Base-by-base conservation (phyloP, 768 basidiomycete species). In the Rhodosporidiobolus sp. region DNA sequence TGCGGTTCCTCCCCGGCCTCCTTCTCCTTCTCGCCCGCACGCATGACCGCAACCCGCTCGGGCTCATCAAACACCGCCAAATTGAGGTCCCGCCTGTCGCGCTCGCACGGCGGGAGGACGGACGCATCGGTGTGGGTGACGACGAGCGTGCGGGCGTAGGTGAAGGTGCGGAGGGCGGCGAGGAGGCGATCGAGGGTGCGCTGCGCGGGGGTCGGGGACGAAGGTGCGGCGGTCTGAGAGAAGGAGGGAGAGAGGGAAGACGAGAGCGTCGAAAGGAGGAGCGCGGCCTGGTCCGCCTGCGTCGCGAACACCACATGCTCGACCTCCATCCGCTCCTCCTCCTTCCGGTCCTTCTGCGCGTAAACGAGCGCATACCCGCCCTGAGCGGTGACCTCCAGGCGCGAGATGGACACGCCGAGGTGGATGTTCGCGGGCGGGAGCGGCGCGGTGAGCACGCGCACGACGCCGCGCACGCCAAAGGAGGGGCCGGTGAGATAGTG, bases 241-340 rank as follows among this genome's bases (percentile, higher is more conserved):
- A 43, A 28, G 38, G 43, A 52, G 52, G n/a, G 49, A n/a, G 19
- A 24, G 30, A 16, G 64, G 7, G 8, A 14, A 35, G 58, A 60
- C 38, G 26, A 30, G 34, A 81, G 58, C 30, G 57, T 63, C 16
- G 63, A 52, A 22, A 91, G 80, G 9, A 91, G 80, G 10, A 83
- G 83, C 22, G 83, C 80, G 22, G 88, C 89, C 38, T 86, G 85
- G 59, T 86, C 86, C 11, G 90, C 90, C 79, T 90, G 89, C 0
- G 90, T 91, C 10, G 88, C 90, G 60, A 91, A 83, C 11, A 91
- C 81, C 68, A 92, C 81, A 77, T 89, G 87, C 60, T 86, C 84
- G 77, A 90, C 52, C 11, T 63, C 49, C 56, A 66, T 55, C n/a
- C 34, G 24, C 43, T 14, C 19, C 16, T 63, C 65, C 57, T 57